phyloP scores from a whole-genome alignment of 2,329 filamentous ascomycete species.

The Phialocephala subalpina region DNA sequence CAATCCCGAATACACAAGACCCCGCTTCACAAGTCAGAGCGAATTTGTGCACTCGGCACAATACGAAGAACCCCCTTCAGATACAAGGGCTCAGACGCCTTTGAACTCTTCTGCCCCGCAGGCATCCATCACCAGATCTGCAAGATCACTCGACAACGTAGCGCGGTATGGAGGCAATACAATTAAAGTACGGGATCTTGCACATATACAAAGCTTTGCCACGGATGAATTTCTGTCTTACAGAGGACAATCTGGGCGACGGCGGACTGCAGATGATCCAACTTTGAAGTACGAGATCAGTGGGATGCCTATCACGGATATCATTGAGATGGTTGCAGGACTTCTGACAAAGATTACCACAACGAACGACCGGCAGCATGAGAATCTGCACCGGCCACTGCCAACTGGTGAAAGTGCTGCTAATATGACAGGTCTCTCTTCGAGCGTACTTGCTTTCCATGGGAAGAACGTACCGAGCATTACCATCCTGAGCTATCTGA shows the following conservation, averaged over 20 bases:
- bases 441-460: conserved; percentile 89
- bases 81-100: conserved; percentile 6
- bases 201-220: conserved; percentile 90
- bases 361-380: conserved; percentile 94
- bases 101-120: neutral
- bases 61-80: conserved; percentile 25
- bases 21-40: conserved; percentile 41
- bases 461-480: conserved; percentile 98
- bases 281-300: conserved; percentile 85
- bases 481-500: conserved; percentile 94
- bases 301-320: conserved; percentile 94
- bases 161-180: conserved; percentile 49
- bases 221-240: conserved; percentile 74
- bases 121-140: conserved; percentile 36
- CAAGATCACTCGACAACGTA: conserved; percentile 46
- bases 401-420: conserved; percentile 61
- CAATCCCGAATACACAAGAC: conserved; percentile 31
- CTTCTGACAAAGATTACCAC: conserved; percentile 96
- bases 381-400: conserved; percentile 82
- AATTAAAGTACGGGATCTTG: conserved; percentile 86
- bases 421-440: conserved; percentile 70
- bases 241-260: conserved; percentile 58
- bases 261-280: conserved; percentile 60
- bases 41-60: conserved; percentile 24
- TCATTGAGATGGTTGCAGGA: conserved; percentile 99